Evolutionary conservation across 805 yeast species (phyloP).

Genomic region (Candida krabiensis): DNA sequence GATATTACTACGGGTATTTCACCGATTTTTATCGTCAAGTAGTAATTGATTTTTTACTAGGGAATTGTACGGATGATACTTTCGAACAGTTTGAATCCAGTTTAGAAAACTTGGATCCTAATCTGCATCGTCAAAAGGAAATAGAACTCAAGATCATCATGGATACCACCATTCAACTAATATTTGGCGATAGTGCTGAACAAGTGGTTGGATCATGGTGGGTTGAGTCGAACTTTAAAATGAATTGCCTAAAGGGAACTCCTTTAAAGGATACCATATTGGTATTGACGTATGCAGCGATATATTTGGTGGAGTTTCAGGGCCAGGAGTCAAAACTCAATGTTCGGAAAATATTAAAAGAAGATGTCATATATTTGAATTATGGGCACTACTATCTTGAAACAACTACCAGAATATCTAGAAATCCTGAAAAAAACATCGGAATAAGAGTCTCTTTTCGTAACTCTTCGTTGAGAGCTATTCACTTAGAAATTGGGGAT

Average conservation of each 20-base stretch:
- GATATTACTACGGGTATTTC: slow-evolving; percentile 45
- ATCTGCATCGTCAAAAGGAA: slow-evolving; percentile 18
- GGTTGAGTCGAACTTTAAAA: slow-evolving; percentile 22
- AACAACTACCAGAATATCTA: slow-evolving; percentile 18
- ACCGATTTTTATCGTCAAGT: slow-evolving; percentile 46
- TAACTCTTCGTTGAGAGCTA: background rate
- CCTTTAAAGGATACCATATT: slow-evolving; percentile 25
- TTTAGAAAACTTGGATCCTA: slow-evolving; percentile 32
- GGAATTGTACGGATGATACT: slow-evolving; percentile 31
- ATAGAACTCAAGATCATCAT: slow-evolving; percentile 13
- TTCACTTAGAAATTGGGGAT: slow-evolving; percentile 4
- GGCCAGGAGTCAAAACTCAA: slow-evolving; percentile 18
- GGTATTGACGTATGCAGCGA: slow-evolving; percentile 23
- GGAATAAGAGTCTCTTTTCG: slow-evolving; percentile 26
- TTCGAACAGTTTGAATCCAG: slow-evolving; percentile 43
- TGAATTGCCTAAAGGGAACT: slow-evolving; percentile 11
- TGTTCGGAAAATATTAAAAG: slow-evolving; percentile 18
- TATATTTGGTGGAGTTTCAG: slow-evolving; percentile 26
- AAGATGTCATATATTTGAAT: slow-evolving; percentile 23
- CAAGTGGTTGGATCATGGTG: slow-evolving; percentile 35
- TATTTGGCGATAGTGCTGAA: slow-evolving; percentile 23
- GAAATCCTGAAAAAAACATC: slow-evolving; percentile 33
- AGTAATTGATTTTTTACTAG: slow-evolving; percentile 41
- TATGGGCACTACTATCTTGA: slow-evolving; percentile 31
- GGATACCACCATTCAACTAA: slow-evolving; percentile 13